A percentile compares a stretch with the other conserved stretches of the same genome.
Conservation (phyloP, 306 rosid species). For the Glycine tomentella region DNA sequence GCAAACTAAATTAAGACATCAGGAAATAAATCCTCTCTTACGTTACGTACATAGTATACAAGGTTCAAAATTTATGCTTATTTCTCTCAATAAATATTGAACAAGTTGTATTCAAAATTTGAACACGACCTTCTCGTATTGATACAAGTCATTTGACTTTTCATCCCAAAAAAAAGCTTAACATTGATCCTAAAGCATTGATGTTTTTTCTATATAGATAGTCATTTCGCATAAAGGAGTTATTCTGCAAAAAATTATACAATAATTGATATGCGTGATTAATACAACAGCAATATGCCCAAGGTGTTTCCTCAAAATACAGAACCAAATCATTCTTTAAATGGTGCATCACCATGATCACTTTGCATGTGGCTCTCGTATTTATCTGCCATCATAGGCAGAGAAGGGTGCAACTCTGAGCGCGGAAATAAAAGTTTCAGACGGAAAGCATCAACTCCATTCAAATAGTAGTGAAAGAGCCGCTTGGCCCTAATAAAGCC, state of each 20-base stretch:
- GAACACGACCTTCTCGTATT: not conserved
- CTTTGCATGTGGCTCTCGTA: constrained; percentile 41
- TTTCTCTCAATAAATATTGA: not conserved
- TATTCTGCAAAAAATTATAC: not conserved
- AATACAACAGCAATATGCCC: constrained; percentile 9
- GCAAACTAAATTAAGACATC: too few species aligned
- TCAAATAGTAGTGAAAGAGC: constrained; percentile 93
- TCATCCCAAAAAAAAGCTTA: not conserved
- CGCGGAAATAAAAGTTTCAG: constrained; percentile 82
- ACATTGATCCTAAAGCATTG: not conserved
- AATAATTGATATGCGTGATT: not conserved
- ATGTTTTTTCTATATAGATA: not conserved
- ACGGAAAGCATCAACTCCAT: constrained; percentile 98
- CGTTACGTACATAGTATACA: not conserved
- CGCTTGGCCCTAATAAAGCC: constrained; percentile 94
- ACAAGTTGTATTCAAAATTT: not conserved
- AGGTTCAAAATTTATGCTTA: not conserved
- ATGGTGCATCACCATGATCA: constrained; percentile 37
- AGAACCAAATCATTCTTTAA: constrained; percentile 44
- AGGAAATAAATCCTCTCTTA: not conserved
- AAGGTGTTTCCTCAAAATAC: not conserved
- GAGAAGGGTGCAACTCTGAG: constrained; percentile 53
- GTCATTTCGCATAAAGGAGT: not conserved
- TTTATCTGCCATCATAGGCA: constrained; percentile 47
- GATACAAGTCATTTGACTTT: not conserved